Conservation (phyloP, 2,329 filamentous ascomycete species). For the Aspergillus pseudoviridinutans region DNA sequence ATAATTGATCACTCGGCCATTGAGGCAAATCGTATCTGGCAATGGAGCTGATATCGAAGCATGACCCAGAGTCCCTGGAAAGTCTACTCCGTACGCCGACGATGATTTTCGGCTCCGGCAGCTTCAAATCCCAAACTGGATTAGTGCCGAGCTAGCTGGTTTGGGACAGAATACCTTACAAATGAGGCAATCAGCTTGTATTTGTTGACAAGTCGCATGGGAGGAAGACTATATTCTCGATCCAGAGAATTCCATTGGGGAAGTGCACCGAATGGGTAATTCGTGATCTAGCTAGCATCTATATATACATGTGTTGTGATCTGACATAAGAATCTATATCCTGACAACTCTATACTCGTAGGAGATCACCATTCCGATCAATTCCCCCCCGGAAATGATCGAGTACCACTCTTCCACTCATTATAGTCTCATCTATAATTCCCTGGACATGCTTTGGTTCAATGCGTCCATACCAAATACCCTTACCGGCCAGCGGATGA, state of each 20-base stretch:
- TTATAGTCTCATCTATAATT: constrained; percentile 76
- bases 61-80: neutral
- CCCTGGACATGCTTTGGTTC: constrained; percentile 85
- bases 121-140: constrained; percentile 17
- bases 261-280: neutral
- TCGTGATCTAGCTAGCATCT: neutral
- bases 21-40: neutral
- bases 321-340: neutral
- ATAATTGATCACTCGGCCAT: neutral
- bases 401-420: constrained; percentile 81
- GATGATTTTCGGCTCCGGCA: neutral
- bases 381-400: constrained; percentile 83
- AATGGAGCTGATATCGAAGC: neutral
- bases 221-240: neutral
- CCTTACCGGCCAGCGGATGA: constrained; percentile 39
- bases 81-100: neutral
- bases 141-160: constrained; percentile 12
- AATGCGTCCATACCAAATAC: constrained; percentile 82
- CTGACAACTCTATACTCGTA: constrained; percentile 50
- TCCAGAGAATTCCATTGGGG: neutral
- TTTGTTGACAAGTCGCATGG: neutral
- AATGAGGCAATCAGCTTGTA: neutral
- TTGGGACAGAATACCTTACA: neutral
- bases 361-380: constrained; percentile 66
- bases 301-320: neutral